Percentiles rank a stretch among this genome's conserved stretches.
These are phyloP conservation scores for Sanghuangporus baumii DNA, from an alignment of 1,284 basidiomycete genomes.

Conservation along the genomic window DNA sequence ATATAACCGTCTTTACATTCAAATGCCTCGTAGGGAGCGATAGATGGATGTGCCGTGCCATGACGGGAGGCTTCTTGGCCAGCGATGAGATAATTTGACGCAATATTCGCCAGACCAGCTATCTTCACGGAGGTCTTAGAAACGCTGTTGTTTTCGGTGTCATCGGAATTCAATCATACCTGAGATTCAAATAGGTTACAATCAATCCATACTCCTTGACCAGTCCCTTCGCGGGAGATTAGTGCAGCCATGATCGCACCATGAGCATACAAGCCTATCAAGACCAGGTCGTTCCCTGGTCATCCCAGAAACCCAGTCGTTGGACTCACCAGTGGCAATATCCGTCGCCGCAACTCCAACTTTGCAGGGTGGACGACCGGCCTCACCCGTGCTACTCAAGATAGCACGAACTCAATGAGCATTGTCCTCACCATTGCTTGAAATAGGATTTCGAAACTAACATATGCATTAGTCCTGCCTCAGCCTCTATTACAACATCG, in stretches of 20 bases:
- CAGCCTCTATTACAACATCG: conserved; percentile 87
- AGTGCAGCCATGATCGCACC: conserved; percentile 91
- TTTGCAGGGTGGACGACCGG: conserved; percentile 83
- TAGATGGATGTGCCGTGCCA: conserved; percentile 88
- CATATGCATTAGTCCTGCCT: conserved; percentile 95
- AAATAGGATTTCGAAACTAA: conserved; percentile 26
- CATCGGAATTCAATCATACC: conserved; percentile 34
- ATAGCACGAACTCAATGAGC: background rate
- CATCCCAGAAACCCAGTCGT: background rate
- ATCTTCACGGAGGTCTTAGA: conserved; percentile 45
- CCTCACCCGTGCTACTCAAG: conserved; percentile 76
- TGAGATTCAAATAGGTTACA: conserved; percentile 85
- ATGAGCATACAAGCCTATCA: conserved; percentile 75
- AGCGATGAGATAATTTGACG: conserved; percentile 87
- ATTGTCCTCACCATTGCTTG: background rate
- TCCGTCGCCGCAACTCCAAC: conserved; percentile 91
- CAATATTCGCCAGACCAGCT: conserved; percentile 90
- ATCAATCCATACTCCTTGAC: conserved; percentile 87
- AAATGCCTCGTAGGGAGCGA: conserved; percentile 92
- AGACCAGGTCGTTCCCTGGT: no score
- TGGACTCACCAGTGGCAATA: conserved; percentile 59
- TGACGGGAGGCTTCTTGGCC: conserved; percentile 83
- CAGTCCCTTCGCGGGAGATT: conserved; percentile 77
- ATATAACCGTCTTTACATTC: conserved; percentile 84
- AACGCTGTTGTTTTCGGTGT: background rate